Evolutionary conservation across 345 rosid species (phyloP).

Genomic region (thale cress (Arabidopsis thaliana)): TAIR10.1 NC_003071.7:9892501-9893000

Average conservation of each 20-base stretch:
- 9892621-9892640: background rate
- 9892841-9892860: background rate
- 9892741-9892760: background rate
- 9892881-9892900: background rate
- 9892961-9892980: background rate
- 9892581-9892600: too few relatives aligned
- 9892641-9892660: background rate
- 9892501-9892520: too few relatives aligned
- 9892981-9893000: background rate
- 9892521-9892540: too few relatives aligned
- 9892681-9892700: background rate
- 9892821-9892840: background rate
- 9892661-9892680: background rate
- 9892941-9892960: background rate
- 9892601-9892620: too few relatives aligned
- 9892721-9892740: background rate
- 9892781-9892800: background rate
- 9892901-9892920: background rate
- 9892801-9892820: background rate
- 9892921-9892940: background rate
- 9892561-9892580: background rate
- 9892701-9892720: background rate
- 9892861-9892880: background rate
- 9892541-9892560: background rate
- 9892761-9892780: background rate